Evolutionary conservation across 495 filamentous ascomycete genomes (phyloP).

Genomic region (Aspergillus haitiensis): DNA sequence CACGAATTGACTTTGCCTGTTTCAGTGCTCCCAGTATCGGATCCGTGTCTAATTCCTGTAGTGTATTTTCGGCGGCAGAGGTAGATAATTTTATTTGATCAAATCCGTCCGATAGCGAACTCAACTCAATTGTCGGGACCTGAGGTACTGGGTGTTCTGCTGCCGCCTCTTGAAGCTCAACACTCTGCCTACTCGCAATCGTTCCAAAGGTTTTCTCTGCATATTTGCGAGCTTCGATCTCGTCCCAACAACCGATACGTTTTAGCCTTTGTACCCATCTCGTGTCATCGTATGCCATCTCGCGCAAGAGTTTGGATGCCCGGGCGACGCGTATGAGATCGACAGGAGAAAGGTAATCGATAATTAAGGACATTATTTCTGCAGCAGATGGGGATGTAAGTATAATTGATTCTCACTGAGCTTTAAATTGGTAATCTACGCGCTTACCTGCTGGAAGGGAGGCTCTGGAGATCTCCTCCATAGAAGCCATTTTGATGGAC

Average conservation of each 20-base stretch:
- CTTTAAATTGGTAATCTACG: not conserved
- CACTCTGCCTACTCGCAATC: slow-evolving; percentile 60
- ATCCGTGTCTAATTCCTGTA: slow-evolving; percentile 30
- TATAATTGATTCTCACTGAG: not conserved
- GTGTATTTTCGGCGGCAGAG: slow-evolving; percentile 19
- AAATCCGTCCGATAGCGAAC: slow-evolving; percentile 61
- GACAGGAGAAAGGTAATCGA: slow-evolving; percentile 82
- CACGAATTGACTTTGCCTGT: slow-evolving; percentile 73
- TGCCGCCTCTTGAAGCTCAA: slow-evolving; percentile 49
- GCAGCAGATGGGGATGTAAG: not conserved
- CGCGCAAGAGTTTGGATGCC: slow-evolving; percentile 82
- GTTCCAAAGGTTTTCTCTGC: slow-evolving; percentile 72
- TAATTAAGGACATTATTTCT: slow-evolving; percentile 87
- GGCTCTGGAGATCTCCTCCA: slow-evolving; percentile 73
- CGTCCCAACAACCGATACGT: slow-evolving; percentile 90
- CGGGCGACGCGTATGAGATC: slow-evolving; percentile 86
- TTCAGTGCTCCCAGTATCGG: slow-evolving; percentile 65
- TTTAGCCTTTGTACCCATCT: slow-evolving; percentile 86
- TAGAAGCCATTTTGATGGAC: slow-evolving; percentile 69
- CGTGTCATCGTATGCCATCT: slow-evolving; percentile 99
- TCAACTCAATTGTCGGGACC: slow-evolving; percentile 26
- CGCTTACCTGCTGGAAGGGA: slow-evolving; percentile 74
- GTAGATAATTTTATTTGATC: slow-evolving; percentile 60
- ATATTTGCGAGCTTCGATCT: slow-evolving; percentile 75
- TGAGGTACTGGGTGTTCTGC: slow-evolving; percentile 24